These are phyloP conservation scores for Rhynchospora breviuscula DNA, from an alignment of 176 grass and related monocot species.

Conservation along the genomic window DNA sequence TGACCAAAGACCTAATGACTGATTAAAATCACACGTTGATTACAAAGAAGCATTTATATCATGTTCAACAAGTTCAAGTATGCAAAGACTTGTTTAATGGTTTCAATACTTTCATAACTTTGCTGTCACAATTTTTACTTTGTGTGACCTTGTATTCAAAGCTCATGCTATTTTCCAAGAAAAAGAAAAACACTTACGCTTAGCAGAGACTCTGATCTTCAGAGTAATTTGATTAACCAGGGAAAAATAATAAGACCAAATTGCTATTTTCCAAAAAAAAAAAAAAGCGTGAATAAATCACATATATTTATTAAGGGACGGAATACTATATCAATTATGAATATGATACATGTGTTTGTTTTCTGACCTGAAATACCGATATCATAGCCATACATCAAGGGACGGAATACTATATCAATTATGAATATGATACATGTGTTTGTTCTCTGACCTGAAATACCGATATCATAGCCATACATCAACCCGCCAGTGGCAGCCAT, in stretches of 20 bases:
- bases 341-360: not conserved
- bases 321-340: not conserved
- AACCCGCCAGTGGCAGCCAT: conserved; percentile 88
- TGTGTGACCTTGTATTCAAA: not conserved
- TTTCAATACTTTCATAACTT: not conserved
- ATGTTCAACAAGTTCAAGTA: not conserved
- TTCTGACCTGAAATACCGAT: conserved; percentile 73
- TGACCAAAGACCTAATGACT: not conserved
- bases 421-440: not conserved
- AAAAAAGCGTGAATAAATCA: not conserved
- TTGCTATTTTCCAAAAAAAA: not conserved
- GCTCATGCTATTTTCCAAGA: not conserved
- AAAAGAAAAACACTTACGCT: not conserved
- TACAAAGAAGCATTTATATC: not conserved
- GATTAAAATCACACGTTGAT: not conserved
- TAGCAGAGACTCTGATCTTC: not conserved
- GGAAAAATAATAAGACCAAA: not conserved
- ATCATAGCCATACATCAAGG: conserved; percentile 97
- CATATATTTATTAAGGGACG: not conserved
- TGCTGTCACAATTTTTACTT: no score
- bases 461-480: conserved; percentile 95
- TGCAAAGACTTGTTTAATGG: not conserved
- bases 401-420: no score
- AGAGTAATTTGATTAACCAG: not conserved
- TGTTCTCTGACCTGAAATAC: conserved; percentile 58